Evolutionary conservation across 164 flowering plant genomes (phyloP).

Genomic region (Liquidambar formosana): DNA sequence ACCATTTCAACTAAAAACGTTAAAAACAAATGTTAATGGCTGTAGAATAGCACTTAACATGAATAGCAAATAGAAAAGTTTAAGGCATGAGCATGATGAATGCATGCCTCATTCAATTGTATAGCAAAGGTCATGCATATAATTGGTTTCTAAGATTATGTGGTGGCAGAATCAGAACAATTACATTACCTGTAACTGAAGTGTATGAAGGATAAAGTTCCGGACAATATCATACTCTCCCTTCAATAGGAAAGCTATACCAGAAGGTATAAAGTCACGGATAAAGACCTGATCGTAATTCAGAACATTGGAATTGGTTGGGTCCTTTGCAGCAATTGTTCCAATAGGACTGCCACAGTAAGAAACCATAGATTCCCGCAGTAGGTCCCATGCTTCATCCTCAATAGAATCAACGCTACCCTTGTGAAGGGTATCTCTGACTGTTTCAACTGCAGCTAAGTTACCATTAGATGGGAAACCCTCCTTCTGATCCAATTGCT

Average conservation of each 20-base stretch:
- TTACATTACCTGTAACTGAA: conserved; percentile 56
- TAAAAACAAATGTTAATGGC: too few species aligned
- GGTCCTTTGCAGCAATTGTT: conserved; percentile 65
- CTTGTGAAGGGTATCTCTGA: conserved; percentile 14
- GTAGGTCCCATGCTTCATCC: conserved; percentile 60
- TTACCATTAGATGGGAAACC: conserved; percentile 22
- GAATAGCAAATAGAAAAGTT: neutral
- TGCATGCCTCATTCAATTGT: neutral
- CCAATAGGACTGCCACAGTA: conserved; percentile 61
- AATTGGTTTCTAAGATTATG: neutral
- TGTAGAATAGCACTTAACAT: too few species aligned
- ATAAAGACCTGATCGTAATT: conserved; percentile 70
- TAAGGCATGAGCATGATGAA: neutral
- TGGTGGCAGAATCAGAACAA: neutral
- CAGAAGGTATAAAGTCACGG: conserved; percentile 67
- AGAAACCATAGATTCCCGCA: conserved; percentile 47
- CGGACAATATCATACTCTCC: conserved; percentile 65
- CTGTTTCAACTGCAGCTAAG: conserved; percentile 6
- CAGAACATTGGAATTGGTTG: conserved; percentile 37
- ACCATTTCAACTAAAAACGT: too few species aligned
- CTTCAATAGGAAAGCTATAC: conserved; percentile 60
- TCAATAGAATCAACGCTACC: conserved; percentile 29
- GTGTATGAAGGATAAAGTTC: conserved; percentile 57
- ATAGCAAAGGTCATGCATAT: neutral
- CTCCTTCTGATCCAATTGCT: conserved; percentile 16